These are phyloP conservation scores for Neoarthrinium moseri DNA, from an alignment of 2,329 filamentous ascomycete genomes.

Conservation along the genomic window DNA sequence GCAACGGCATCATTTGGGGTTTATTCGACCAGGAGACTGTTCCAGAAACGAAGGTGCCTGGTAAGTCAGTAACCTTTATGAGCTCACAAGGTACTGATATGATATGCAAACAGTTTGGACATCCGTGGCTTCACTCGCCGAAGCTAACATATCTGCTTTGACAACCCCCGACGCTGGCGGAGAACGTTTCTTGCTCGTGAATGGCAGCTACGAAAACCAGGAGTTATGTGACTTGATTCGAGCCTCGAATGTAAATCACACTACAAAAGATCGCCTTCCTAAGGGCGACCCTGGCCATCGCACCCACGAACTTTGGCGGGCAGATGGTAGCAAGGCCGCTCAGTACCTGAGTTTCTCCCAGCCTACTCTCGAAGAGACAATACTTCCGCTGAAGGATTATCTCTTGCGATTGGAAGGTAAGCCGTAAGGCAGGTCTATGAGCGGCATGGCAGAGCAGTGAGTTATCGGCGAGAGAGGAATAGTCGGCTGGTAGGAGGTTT, in stretches of 20 bases:
- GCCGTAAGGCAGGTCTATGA: too few relatives aligned
- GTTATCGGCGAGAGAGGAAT: neutral
- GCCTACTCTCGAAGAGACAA: neutral
- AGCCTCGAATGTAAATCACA: neutral
- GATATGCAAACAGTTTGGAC: slow-evolving; percentile 1
- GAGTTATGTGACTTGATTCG: neutral
- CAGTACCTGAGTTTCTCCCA: neutral
- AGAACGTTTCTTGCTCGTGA: slow-evolving; percentile 1
- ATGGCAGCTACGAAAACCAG: slow-evolving; percentile 4
- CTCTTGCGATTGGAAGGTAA: neutral
- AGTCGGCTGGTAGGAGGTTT: too few relatives aligned
- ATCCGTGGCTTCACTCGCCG: slow-evolving; percentile 1
- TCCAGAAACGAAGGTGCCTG: neutral
- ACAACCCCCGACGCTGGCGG: neutral
- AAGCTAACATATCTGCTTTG: slow-evolving; percentile 2
- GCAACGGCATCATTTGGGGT: neutral
- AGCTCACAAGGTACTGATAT: neutral
- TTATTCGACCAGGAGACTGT: slow-evolving; percentile 4
- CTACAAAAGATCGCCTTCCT: neutral
- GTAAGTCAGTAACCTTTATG: neutral
- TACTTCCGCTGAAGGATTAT: neutral
- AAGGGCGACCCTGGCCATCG: neutral
- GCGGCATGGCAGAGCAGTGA: neutral
- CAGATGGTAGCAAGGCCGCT: slow-evolving; percentile 3
- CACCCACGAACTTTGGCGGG: neutral